Percentiles rank a stretch among this genome's conserved stretches.
Conservation (phyloP, 164 flowering plant species). For the Sedum album region DNA sequence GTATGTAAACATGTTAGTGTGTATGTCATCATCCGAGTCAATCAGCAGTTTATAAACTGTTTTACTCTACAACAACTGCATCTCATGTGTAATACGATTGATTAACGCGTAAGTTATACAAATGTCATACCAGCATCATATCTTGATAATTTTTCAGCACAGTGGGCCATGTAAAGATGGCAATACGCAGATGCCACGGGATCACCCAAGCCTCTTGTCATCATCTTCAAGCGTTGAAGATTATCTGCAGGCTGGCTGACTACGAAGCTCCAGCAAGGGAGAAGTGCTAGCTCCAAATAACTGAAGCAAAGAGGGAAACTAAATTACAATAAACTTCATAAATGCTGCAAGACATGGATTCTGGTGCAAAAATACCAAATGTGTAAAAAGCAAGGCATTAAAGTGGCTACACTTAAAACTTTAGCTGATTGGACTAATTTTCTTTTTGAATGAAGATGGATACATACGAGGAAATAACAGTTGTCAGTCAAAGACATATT, state of each 20-base stretch:
- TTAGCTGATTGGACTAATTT: background rate
- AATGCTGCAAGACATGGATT: background rate
- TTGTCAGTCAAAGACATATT: background rate
- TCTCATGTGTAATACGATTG: background rate
- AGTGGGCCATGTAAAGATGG: constrained; percentile 53
- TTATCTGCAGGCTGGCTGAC: constrained; percentile 29
- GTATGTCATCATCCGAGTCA: too few relatives aligned
- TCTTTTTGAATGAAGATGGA: background rate
- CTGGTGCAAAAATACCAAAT: background rate
- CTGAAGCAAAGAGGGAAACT: constrained; percentile 31
- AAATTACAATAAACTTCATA: background rate
- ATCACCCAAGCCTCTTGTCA: constrained; percentile 86
- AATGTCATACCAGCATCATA: constrained; percentile 40
- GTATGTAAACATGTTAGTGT: too few relatives aligned
- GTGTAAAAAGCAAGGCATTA: background rate
- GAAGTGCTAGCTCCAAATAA: constrained; percentile 74
- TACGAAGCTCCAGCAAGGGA: constrained; percentile 76
- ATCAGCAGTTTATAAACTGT: too few relatives aligned
- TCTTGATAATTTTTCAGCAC: constrained; percentile 47
- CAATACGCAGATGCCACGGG: constrained; percentile 84
- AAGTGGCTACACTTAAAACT: background rate
- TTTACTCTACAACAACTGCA: too few relatives aligned
- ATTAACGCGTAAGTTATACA: background rate
- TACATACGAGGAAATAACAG: background rate
- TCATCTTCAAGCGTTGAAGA: constrained; percentile 63